Conservation (phyloP, 208 protist genomes). For the Naegleria lovaniensis region DNA sequence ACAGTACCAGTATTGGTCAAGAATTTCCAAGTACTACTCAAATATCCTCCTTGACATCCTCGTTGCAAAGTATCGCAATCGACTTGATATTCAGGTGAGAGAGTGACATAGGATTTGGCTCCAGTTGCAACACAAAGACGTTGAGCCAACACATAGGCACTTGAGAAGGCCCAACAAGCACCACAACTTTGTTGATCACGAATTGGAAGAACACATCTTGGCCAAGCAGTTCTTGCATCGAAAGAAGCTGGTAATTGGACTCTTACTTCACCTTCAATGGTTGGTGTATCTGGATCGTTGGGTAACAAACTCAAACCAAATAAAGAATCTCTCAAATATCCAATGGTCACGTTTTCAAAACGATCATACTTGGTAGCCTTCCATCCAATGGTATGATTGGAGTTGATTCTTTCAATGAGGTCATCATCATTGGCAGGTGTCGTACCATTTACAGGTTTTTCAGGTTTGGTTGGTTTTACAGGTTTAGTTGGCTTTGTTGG, state of each 20-base stretch:
- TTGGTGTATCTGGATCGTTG: not conserved
- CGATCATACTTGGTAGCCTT: not conserved
- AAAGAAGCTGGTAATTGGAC: not conserved
- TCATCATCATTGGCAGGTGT: not conserved
- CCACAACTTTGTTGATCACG: not conserved
- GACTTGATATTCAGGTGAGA: slow-evolving; percentile 9
- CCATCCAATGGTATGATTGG: not conserved
- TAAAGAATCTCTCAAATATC: not conserved
- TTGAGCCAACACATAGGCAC: slow-evolving; percentile 62
- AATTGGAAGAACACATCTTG: not conserved
- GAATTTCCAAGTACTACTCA: not conserved
- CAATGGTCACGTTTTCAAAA: not conserved
- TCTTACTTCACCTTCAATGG: not conserved
- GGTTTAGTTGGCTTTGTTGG: not conserved
- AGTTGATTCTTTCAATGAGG: not conserved
- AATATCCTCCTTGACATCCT: slow-evolving; percentile 7
- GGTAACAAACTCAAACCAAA: not conserved
- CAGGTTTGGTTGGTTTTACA: not conserved
- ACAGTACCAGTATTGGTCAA: not conserved
- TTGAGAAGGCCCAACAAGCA: not conserved
- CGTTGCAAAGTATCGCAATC: not conserved
- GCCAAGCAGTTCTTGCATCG: not conserved
- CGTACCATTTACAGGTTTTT: not conserved
- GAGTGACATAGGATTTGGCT: slow-evolving; percentile 37
- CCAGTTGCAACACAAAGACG: slow-evolving; percentile 71